Evolutionary conservation across 2,329 filamentous ascomycete species (phyloP).

Genomic region (Colletotrichum sp.): DNA sequence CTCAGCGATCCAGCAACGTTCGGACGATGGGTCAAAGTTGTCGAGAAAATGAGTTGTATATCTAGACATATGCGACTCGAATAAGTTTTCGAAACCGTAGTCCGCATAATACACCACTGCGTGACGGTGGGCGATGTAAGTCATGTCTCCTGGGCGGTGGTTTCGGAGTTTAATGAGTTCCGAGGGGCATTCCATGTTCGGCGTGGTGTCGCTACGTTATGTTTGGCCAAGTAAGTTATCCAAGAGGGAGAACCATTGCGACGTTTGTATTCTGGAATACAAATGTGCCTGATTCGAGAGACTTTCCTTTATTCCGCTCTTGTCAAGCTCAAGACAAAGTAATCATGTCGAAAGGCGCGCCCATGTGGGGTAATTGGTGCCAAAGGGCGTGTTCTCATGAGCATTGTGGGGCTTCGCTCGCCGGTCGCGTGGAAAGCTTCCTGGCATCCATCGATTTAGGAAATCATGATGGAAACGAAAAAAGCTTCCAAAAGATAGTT

Average conservation of each 20-base stretch:
- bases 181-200: background rate
- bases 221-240: rapidly evolving
- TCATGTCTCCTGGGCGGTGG: conserved; percentile 27
- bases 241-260: rapidly evolving
- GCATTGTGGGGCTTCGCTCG: background rate
- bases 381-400: background rate
- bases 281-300: rapidly evolving
- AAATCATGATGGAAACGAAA: background rate
- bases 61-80: conserved; percentile 26
- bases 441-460: too few relatives aligned
- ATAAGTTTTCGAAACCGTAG: conserved; percentile 16
- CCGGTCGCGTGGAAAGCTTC: background rate
- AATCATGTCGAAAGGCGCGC: background rate
- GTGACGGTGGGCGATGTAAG: conserved; percentile 28
- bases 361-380: background rate
- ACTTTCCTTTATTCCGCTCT: background rate
- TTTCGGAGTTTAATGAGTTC: background rate
- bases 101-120: conserved; percentile 25
- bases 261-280: background rate
- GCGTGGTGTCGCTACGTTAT: too few relatives aligned
- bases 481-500: background rate
- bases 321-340: background rate
- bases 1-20: conserved; percentile 32
- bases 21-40: conserved; percentile 23
- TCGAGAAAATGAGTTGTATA: conserved; percentile 29